These are phyloP conservation scores for Onygenales sp. DNA, from an alignment of 2,329 filamentous ascomycete species.

Conservation along the genomic window DNA sequence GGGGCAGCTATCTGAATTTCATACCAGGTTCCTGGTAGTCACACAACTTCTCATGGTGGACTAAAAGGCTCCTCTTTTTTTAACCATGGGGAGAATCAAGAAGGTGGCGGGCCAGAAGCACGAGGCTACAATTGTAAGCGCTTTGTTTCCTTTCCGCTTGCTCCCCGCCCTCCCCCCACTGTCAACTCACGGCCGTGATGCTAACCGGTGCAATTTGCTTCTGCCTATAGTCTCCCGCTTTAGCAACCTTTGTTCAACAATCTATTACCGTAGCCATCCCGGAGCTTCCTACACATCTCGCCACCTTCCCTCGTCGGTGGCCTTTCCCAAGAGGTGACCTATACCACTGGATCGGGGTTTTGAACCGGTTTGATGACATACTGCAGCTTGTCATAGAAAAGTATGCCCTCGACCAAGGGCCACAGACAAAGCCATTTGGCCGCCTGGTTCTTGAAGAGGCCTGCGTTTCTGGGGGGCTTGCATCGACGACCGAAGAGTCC, in stretches of 20 bases:
- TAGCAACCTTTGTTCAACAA: conserved; percentile 68
- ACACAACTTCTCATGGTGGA: conserved; percentile 30
- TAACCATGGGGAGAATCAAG: conserved; percentile 44
- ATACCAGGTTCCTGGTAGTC: neutral
- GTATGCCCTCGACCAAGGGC: conserved; percentile 71
- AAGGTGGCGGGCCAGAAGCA: conserved; percentile 44
- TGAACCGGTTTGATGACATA: conserved; percentile 88
- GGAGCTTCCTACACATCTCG: conserved; percentile 66
- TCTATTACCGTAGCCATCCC: conserved; percentile 62
- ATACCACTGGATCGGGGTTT: conserved; percentile 92
- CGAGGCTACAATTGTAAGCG: conserved; percentile 41
- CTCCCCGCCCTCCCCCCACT: neutral
- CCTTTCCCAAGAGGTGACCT: conserved; percentile 90
- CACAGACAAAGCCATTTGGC: conserved; percentile 68
- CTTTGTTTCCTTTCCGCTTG: neutral
- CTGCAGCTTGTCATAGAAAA: conserved; percentile 70
- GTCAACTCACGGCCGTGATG: neutral
- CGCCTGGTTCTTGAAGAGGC: conserved; percentile 24
- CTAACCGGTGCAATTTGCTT: neutral
- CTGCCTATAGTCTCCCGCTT: conserved; percentile 64
- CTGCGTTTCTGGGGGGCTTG: conserved; percentile 52
- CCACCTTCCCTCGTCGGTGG: conserved; percentile 79
- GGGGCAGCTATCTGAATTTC: neutral
- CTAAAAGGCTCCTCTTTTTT: conserved; percentile 17
- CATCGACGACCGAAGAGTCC: conserved; percentile 44